Conservation (phyloP, 805 yeast genomes). For the Lipomyces spencermartinsiae region DNA sequence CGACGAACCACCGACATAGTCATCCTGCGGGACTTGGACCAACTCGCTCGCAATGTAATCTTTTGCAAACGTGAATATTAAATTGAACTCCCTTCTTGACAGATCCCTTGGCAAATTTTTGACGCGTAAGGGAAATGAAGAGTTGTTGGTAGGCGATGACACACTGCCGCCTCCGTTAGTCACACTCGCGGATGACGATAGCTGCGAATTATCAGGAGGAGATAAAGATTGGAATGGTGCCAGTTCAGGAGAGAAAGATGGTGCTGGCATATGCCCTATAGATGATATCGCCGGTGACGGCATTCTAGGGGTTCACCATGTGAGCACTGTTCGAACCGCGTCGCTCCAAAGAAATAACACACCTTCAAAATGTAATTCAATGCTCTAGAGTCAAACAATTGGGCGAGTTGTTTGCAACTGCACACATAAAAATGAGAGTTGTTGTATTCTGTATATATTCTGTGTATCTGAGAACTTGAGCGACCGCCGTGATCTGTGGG, state of each 20-base stretch:
- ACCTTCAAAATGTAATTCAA: neutral
- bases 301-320: neutral
- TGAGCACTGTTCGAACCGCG: neutral
- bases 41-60: slow-evolving; percentile 48
- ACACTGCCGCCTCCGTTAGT: slow-evolving; percentile 11
- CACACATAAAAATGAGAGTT: neutral
- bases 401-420: neutral
- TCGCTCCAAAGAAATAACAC: neutral
- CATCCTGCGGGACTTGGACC: slow-evolving; percentile 37
- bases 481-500: slow-evolving; percentile 3
- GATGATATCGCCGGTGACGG: slow-evolving; percentile 14
- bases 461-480: neutral
- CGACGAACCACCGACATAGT: slow-evolving; percentile 37
- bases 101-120: slow-evolving; percentile 49
- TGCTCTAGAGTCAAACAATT: slow-evolving; percentile 12
- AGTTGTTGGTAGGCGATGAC: slow-evolving; percentile 22
- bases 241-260: slow-evolving; percentile 33
- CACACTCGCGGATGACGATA: slow-evolving; percentile 6
- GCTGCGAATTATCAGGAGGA: slow-evolving; percentile 27
- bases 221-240: slow-evolving; percentile 31
- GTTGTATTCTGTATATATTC: neutral
- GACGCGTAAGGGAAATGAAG: slow-evolving; percentile 40
- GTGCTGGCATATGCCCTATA: slow-evolving; percentile 9
- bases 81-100: slow-evolving; percentile 48
- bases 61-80: slow-evolving; percentile 50